Evolutionary conservation across 129 eudicot genomes (phyloP).

Genomic region (Flaveria ramosissima): DNA sequence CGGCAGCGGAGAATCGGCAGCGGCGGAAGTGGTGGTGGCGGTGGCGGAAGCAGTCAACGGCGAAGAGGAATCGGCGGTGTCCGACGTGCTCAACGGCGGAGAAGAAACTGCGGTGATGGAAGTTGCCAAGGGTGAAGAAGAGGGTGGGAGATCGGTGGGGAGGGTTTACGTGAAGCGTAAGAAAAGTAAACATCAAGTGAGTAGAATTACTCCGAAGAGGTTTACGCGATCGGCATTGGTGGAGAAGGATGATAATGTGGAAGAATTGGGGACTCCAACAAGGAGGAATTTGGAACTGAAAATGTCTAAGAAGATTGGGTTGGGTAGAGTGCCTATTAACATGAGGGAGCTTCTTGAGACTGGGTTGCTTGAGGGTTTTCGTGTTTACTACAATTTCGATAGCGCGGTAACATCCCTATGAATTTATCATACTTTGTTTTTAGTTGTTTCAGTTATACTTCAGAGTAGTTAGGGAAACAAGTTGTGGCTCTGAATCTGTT

Average conservation of each 20-base stretch:
- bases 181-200: conserved; percentile 3
- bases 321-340: conserved; percentile 52
- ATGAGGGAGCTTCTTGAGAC: conserved; percentile 82
- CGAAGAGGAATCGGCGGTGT: conserved; percentile 16
- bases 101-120: conserved; percentile 11
- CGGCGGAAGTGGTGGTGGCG: neutral
- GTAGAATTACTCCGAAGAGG: conserved; percentile 40
- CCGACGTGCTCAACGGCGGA: neutral
- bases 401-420: conserved; percentile 37
- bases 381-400: conserved; percentile 69
- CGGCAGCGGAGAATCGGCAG: conserved; percentile 18
- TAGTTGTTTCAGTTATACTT: neutral
- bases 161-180: conserved; percentile 22
- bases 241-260: conserved; percentile 26
- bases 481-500: conserved; percentile 2
- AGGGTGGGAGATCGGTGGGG: conserved; percentile 24
- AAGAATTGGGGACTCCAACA: conserved; percentile 32
- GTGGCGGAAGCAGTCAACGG: neutral
- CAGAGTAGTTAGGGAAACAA: neutral
- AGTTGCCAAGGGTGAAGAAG: conserved; percentile 12
- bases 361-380: conserved; percentile 81
- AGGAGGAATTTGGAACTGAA: conserved; percentile 57
- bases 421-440: conserved; percentile 8
- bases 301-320: conserved; percentile 56
- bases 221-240: conserved; percentile 68